Evolutionary conservation across 2,329 filamentous ascomycete species (phyloP).

Genomic region (Diaporthe capsici): DNA sequence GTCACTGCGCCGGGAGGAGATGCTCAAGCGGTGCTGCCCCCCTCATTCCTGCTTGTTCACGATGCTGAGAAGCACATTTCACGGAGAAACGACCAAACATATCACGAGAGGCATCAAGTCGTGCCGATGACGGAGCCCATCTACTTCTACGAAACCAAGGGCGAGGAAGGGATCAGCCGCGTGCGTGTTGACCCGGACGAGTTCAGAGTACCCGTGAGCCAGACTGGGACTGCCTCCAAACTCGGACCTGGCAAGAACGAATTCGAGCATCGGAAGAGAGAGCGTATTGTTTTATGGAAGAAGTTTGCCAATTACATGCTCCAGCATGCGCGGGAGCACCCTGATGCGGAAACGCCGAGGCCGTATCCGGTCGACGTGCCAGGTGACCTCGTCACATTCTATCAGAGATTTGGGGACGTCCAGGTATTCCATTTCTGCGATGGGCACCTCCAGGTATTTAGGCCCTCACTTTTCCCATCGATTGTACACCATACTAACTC

Average conservation of each 20-base stretch:
- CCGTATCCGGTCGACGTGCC: constrained; percentile 58
- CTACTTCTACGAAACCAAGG: constrained; percentile 82
- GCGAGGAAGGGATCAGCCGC: constrained; percentile 72
- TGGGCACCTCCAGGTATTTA: constrained; percentile 79
- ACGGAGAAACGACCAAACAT: constrained; percentile 68
- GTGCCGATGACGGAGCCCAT: constrained; percentile 76
- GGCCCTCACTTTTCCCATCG: constrained; percentile 14
- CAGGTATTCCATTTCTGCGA: constrained; percentile 87
- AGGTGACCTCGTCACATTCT: constrained; percentile 80
- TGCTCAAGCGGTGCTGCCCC: constrained; percentile 70
- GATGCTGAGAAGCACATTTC: constrained; percentile 80
- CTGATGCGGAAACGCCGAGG: constrained; percentile 35
- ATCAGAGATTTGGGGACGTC: constrained; percentile 85
- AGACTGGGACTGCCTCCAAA: constrained; percentile 73
- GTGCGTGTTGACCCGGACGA: constrained; percentile 75
- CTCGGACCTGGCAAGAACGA: constrained; percentile 74
- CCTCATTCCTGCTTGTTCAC: constrained; percentile 79
- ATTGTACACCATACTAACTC: neutral
- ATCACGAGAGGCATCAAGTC: constrained; percentile 71
- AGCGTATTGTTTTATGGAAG: constrained; percentile 78
- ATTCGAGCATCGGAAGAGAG: constrained; percentile 75
- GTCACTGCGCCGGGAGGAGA: constrained; percentile 67
- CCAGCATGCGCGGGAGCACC: constrained; percentile 39
- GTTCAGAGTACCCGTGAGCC: constrained; percentile 68
- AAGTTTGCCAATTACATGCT: constrained; percentile 84